phyloP scores from a whole-genome alignment of 805 yeast genomes.

The Candida manassasensis region DNA sequence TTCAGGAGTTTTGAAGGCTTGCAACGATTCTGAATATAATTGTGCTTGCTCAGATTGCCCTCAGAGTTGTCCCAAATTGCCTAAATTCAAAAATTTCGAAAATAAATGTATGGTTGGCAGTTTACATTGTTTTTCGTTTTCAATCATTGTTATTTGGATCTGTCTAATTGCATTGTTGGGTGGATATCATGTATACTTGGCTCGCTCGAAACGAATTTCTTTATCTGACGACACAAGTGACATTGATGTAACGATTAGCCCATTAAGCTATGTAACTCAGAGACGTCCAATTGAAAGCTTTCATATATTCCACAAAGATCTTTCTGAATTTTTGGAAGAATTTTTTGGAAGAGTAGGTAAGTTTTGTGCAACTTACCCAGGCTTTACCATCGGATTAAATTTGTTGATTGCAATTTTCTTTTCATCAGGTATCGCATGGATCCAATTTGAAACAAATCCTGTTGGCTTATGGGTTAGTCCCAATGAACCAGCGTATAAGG shows the following conservation, averaged over 20 bases:
- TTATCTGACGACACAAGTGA: conserved; percentile 9
- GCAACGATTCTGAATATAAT: conserved; percentile 62
- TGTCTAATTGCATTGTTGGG: conserved; percentile 38
- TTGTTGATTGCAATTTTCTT: conserved; percentile 37
- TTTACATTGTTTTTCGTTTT: conserved; percentile 71
- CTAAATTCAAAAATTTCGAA: conserved; percentile 34
- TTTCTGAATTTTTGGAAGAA: conserved; percentile 14
- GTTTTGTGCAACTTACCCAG: conserved; percentile 61
- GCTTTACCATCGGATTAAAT: conserved; percentile 17
- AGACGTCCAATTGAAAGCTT: conserved; percentile 3
- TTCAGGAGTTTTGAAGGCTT: conserved; percentile 36
- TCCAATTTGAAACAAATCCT: conserved; percentile 73
- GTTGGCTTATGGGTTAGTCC: conserved; percentile 88
- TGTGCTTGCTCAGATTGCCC: conserved; percentile 94
- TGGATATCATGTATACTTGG: conserved; percentile 30
- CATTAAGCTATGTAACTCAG: conserved; percentile 10
- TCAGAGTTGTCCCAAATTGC: conserved; percentile 67
- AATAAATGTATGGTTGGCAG: conserved; percentile 52
- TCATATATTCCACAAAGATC: conserved; percentile 3
- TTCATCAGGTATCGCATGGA: conserved; percentile 47
- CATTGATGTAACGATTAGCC: conserved; percentile 14
- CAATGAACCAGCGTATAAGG: conserved; percentile 59
- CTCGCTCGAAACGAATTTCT: conserved; percentile 11
- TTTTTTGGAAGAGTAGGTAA: conserved; percentile 49
- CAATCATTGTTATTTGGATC: conserved; percentile 49